These are phyloP conservation scores for Fusarium irregulare DNA, from an alignment of 2,329 filamentous ascomycete species.

Conservation along the genomic window DNA sequence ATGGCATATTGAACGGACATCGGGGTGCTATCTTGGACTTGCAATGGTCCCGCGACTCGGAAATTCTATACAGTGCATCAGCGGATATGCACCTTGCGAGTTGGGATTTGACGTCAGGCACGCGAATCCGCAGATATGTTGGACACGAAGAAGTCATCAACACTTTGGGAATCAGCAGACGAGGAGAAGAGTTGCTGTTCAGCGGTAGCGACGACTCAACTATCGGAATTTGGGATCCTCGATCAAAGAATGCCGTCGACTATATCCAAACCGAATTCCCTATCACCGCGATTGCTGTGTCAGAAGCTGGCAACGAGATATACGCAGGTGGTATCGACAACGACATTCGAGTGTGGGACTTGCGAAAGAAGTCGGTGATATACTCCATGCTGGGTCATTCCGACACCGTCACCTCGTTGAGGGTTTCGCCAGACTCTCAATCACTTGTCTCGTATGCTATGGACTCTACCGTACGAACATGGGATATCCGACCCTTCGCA, in stretches of 20 bases:
- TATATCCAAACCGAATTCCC: conserved; percentile 93
- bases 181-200: conserved; percentile 89
- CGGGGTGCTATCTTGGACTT: conserved; percentile 91
- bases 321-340: conserved; percentile 97
- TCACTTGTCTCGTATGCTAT: conserved; percentile 91
- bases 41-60: conserved; percentile 96
- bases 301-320: conserved; percentile 94
- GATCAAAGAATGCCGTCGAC: conserved; percentile 87
- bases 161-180: conserved; percentile 84
- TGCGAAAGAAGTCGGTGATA: conserved; percentile 88
- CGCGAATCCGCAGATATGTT: conserved; percentile 88
- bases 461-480: conserved; percentile 92
- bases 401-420: conserved; percentile 90
- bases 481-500: conserved; percentile 96
- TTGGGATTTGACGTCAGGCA: conserved; percentile 94
- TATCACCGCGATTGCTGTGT: conserved; percentile 89
- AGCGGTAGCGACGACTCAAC: conserved; percentile 94
- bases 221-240: conserved; percentile 95
- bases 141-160: conserved; percentile 98
- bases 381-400: conserved; percentile 91
- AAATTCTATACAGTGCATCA: conserved; percentile 89
- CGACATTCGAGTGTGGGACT: conserved; percentile 96
- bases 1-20: conserved; percentile 88
- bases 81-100: conserved; percentile 93
- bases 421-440: conserved; percentile 93